Evolutionary conservation across 371 early-diverging fungal species (phyloP), one percentile per base, ranked within the genome.

Genomic region (Parasitella parasitica): DNA sequence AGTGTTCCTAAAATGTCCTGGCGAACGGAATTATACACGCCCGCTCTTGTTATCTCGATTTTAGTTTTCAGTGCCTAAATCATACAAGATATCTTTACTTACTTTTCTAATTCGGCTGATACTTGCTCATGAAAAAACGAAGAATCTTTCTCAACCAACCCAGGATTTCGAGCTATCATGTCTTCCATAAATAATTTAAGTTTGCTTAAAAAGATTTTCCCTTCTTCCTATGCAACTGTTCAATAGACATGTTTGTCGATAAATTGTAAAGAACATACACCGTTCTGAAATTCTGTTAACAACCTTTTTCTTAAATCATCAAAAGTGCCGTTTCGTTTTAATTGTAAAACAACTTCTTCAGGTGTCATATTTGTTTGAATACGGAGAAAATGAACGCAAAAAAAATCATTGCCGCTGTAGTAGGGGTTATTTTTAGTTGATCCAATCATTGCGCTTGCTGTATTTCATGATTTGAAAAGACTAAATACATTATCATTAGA

Each of bases 281-380:
- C 56, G 15, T 62, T 49, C 30, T 75, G 76, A 37, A 78, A 78
- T 12, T 72, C 76, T 37, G 67, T 52, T 32, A 76, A 59, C 24
- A 76, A 52, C 13, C 65, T 64, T 38, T 76, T 76, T 46, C 79
- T 61, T 26, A 78, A 58, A 24, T 68, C 68, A 34, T 76, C 79
- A 70, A 78, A 78, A 3, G 74, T 70, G 34, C 79, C 79, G 34
- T 78, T 78, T 43, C 56, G 61, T 22, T 78, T 78, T 11, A 78
- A 50, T 49, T 76, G 79, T 28, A 78, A 58, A 13, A 76, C 76
- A 36, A 69, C 54, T 26, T 78, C 72, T 52, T 78, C 79, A 50
- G 76, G 73, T n/a, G 67, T 71, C 78, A 78, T 77, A 37, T 34
- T 41, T 6, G 2, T 3, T 16, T 8, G 20, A 20, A 18, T 0